A percentile compares a stretch with the other conserved stretches of the same genome.
Conservation (phyloP, 352 stramenopile genomes). For the Pythium dissotocum region DNA sequence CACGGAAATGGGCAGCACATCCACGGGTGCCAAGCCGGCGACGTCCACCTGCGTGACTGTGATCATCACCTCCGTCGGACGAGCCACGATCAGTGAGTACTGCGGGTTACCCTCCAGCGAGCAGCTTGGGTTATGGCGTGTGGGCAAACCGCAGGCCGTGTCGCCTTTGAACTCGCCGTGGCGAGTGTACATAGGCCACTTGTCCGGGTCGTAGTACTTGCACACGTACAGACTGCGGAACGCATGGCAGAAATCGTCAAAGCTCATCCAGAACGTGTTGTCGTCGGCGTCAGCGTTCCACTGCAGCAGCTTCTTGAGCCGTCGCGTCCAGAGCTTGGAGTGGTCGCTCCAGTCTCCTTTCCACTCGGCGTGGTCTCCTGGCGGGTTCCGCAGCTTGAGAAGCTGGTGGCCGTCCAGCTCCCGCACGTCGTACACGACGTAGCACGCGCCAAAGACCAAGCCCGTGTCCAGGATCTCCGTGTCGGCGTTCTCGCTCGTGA, state of each 20-base stretch:
- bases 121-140: conserved; percentile 79
- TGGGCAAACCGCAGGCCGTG: conserved; percentile 85
- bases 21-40: conserved; percentile 57
- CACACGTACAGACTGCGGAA: conserved; percentile 93
- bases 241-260: conserved; percentile 92
- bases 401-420: conserved; percentile 86
- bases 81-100: conserved; percentile 71
- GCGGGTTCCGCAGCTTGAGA: conserved; percentile 90
- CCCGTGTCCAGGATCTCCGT: conserved; percentile 88
- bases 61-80: conserved; percentile 84
- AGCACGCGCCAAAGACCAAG: conserved; percentile 90
- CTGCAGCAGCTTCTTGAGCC: conserved; percentile 79
- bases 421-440: conserved; percentile 91
- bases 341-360: conserved; percentile 93
- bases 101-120: conserved; percentile 88
- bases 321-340: conserved; percentile 90
- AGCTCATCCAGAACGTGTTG: conserved; percentile 96
- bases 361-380: conserved; percentile 91
- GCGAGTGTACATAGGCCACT: conserved; percentile 57
- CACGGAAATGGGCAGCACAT: conserved; percentile 66
- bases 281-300: conserved; percentile 70
- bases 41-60: conserved; percentile 84
- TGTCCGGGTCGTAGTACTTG: conserved; percentile 89
- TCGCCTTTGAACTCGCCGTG: conserved; percentile 64
- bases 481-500: conserved; percentile 83